phyloP scores from a whole-genome alignment of 176 grass and related monocot genomes.

The Oryza officinalis region DNA sequence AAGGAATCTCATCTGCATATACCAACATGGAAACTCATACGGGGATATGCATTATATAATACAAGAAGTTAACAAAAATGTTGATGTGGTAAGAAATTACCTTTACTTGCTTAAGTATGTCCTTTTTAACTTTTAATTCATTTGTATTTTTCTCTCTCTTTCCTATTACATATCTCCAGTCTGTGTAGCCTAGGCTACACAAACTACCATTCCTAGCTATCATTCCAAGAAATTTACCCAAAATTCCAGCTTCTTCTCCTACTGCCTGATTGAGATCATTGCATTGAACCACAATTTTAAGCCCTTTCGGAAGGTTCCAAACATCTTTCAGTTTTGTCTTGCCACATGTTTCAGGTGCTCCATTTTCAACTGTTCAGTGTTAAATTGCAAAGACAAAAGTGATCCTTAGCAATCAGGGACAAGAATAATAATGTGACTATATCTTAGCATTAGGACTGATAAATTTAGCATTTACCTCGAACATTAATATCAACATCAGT shows the following conservation, averaged over 20 bases:
- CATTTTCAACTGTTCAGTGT: background rate
- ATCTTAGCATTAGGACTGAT: background rate
- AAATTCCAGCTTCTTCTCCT: background rate
- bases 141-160: background rate
- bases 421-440: too few relatives aligned
- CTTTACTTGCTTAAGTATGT: slow-evolving; percentile 16
- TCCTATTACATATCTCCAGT: background rate
- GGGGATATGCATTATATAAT: background rate
- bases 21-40: background rate
- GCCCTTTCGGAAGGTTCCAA: slow-evolving; percentile 14
- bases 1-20: slow-evolving; percentile 17
- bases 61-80: background rate
- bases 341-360: background rate
- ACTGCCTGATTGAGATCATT: slow-evolving; percentile 19
- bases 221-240: slow-evolving; percentile 15
- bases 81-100: background rate
- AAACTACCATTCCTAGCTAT: slow-evolving; percentile 7
- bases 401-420: background rate
- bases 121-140: background rate
- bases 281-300: background rate
- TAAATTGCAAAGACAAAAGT: background rate
- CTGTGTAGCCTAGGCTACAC: slow-evolving; percentile 7
- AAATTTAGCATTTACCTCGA: background rate
- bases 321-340: slow-evolving; percentile 4
- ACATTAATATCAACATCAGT: too few relatives aligned